These are phyloP conservation scores for Lagenidium giganteum DNA, from an alignment of 352 stramenopile species.

Conservation along the genomic window DNA sequence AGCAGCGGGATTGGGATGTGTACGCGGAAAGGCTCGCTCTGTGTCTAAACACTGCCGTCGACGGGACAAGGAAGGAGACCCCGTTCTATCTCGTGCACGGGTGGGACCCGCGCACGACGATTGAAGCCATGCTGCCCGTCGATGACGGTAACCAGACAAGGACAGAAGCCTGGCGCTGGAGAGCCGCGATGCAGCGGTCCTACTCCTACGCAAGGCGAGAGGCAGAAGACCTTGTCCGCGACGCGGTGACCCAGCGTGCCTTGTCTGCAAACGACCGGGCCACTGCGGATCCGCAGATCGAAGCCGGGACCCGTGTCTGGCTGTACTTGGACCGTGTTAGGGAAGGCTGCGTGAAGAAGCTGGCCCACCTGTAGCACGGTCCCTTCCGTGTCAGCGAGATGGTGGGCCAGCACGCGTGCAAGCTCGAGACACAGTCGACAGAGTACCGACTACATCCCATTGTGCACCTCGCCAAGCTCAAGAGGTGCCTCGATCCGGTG, in stretches of 20 bases:
- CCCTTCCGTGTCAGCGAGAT: conserved; percentile 14
- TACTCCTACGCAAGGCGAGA: conserved; percentile 3
- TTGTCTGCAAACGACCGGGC: neutral
- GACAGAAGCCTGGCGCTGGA: neutral
- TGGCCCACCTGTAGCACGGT: conserved; percentile 20
- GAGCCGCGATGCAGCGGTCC: neutral
- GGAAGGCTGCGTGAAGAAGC: too few species aligned
- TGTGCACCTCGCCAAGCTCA: conserved; percentile 9
- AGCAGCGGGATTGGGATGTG: conserved; percentile 16
- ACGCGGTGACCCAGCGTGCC: too few species aligned
- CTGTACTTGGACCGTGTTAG: conserved; percentile 19
- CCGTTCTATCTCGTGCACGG: conserved; percentile 19
- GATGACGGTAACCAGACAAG: neutral
- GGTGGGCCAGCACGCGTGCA: too few species aligned
- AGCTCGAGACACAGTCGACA: too few species aligned
- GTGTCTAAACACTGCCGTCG: conserved; percentile 10
- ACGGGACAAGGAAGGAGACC: neutral
- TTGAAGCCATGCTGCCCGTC: neutral
- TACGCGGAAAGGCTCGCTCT: conserved; percentile 10
- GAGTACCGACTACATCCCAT: conserved; percentile 10
- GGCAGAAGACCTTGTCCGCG: too few species aligned
- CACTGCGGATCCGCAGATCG: neutral
- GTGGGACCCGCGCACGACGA: conserved; percentile 9
- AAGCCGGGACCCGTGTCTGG: conserved; percentile 14
- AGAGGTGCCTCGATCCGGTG: too few species aligned